Evolutionary conservation across 345 rosid species (phyloP).

Genomic region (Excoecaria cochinchinensis): DNA sequence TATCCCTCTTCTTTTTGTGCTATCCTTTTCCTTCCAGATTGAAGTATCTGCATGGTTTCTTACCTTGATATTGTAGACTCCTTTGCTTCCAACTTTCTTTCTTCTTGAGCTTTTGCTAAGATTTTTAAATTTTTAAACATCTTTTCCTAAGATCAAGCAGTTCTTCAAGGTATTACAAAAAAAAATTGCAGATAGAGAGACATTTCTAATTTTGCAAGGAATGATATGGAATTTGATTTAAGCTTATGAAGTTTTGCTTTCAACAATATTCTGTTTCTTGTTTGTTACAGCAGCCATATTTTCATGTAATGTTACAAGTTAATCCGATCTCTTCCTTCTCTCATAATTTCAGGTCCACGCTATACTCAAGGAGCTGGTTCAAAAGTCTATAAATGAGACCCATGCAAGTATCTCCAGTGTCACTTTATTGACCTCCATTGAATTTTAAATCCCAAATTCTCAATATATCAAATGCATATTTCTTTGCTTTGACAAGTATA

Average conservation of each 20-base stretch:
- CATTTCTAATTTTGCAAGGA: background rate
- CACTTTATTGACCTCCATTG: constrained; percentile 1
- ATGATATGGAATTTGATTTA: background rate
- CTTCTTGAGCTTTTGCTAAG: background rate
- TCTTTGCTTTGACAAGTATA: background rate
- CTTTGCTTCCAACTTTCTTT: background rate
- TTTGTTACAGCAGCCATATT: background rate
- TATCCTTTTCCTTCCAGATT: background rate
- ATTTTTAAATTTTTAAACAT: background rate
- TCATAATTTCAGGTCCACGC: constrained; percentile 60
- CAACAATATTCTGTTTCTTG: background rate
- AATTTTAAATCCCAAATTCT: background rate
- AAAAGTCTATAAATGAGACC: constrained; percentile 69
- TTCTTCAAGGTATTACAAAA: background rate
- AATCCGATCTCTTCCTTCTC: constrained; percentile 7
- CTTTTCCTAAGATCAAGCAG: background rate
- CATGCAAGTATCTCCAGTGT: constrained; percentile 40
- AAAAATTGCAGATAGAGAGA: background rate
- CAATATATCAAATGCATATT: background rate
- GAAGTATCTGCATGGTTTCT: background rate
- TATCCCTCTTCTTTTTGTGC: too few species aligned
- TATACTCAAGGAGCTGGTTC: constrained; percentile 81
- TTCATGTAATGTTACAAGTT: background rate
- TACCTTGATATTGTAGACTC: background rate
- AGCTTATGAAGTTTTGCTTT: background rate